Base-by-base conservation (phyloP, 208 protist genomes). In the Acanthamoeba royreba region DNA sequence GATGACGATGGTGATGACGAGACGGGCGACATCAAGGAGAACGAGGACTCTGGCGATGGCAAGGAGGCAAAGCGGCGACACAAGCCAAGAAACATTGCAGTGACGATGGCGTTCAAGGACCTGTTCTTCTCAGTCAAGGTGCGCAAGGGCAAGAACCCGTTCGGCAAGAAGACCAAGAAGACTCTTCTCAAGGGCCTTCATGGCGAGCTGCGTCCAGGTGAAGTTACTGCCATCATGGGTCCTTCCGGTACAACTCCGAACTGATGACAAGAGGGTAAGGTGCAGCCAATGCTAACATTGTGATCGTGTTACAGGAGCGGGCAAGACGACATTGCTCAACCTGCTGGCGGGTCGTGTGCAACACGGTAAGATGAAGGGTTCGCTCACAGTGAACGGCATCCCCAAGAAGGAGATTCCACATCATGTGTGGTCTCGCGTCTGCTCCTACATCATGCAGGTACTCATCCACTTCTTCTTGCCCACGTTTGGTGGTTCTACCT, bases 371-470 rank as follows among this genome's bases (percentile, higher is more conserved):
- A 66, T 63, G 7, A 17, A 63, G 19, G 83, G 83, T 28, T 45
- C 25, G 13, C 13, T 90, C 28, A 53, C 49, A 11, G 49, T 90
- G 5, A 90, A 90, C 40, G 83, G 33, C 46, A 53, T 53, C 17
- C 83, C 83, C 28, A 90, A 38, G 49, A 9, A 63, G 28, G 15
- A 55, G 15, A 66, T 90, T 7, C 40, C 47, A 5, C 11, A 4
- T 33, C 11, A 33, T 28, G 33, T 38, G 15, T 92, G 87, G 87
- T 58, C 31, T 1, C 13, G 61, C 8, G 33, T 92, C 35, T 53
- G 58, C 58, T 69, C 87, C 61, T 92, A 92, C 35, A 92, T 92
- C 22, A 92, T 92, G 87, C 87, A 87, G n/a, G 66, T 40, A 79
- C n/a, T n/a, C n/a, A n/a, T n/a, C n/a, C n/a, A n/a, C n/a, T n/a